Evolutionary conservation across 129 eudicot species (phyloP).

Genomic region (Dittrichia graveolens): DNA sequence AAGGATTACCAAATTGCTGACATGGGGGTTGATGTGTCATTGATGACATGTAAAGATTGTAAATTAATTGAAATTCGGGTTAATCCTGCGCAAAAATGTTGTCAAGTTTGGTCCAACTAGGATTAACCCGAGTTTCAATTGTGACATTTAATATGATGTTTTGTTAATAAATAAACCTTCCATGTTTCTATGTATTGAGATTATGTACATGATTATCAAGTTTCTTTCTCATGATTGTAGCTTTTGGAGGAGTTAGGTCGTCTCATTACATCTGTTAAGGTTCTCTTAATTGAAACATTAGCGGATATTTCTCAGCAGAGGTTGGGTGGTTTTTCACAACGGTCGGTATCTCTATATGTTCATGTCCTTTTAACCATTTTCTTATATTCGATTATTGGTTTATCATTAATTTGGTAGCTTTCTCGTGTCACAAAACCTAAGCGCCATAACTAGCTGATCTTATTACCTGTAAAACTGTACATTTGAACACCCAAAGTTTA

Average conservation of each 20-base stretch:
- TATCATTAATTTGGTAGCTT: slow-evolving; percentile 21
- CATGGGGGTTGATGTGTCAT: not conserved
- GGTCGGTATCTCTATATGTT: slow-evolving; percentile 10
- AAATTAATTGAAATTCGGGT: not conserved
- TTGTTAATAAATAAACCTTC: not conserved
- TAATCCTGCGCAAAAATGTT: too few species aligned
- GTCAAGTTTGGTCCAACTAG: too few species aligned
- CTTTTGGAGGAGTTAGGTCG: slow-evolving; percentile 18
- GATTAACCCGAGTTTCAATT: not conserved
- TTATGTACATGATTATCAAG: slow-evolving; percentile 19
- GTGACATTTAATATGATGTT: slow-evolving; percentile 6
- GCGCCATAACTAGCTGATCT: not conserved
- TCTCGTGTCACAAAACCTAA: slow-evolving; percentile 28
- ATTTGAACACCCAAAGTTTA: slow-evolving; percentile 15
- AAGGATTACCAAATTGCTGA: not conserved
- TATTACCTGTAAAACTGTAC: slow-evolving; percentile 19
- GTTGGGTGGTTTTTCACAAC: slow-evolving; percentile 17
- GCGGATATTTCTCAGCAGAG: slow-evolving; percentile 16
- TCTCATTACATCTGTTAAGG: slow-evolving; percentile 5
- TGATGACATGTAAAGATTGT: not conserved
- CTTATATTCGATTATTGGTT: slow-evolving; percentile 14
- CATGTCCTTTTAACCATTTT: not conserved
- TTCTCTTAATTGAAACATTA: slow-evolving; percentile 7
- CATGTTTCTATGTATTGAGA: not conserved
- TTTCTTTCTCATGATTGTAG: slow-evolving; percentile 12